Evolutionary conservation across 1,139 yeast species (phyloP).

Genomic region (Casaregolazyma lundiana): DNA sequence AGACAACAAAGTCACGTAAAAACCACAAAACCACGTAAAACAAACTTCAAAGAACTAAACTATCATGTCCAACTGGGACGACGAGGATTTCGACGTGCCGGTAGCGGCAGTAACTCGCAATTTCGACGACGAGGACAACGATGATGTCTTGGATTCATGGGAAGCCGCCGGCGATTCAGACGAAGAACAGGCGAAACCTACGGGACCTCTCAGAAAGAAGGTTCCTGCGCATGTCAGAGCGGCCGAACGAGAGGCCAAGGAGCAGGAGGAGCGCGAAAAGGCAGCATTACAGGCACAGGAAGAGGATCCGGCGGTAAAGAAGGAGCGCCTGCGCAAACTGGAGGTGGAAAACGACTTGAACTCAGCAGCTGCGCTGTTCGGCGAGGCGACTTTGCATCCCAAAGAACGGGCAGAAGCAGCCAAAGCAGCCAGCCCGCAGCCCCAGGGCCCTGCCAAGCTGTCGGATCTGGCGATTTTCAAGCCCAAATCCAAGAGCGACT

Average conservation of each 20-base stretch:
- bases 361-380: constrained; percentile 89
- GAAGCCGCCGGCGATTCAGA: constrained; percentile 46
- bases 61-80: constrained; percentile 33
- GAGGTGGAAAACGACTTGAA: constrained; percentile 82
- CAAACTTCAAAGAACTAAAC: too few species aligned
- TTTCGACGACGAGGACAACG: constrained; percentile 85
- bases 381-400: constrained; percentile 58
- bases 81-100: constrained; percentile 84
- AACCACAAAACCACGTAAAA: too few species aligned
- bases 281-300: constrained; percentile 36
- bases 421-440: constrained; percentile 48
- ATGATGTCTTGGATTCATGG: constrained; percentile 79
- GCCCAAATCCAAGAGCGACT: constrained; percentile 77
- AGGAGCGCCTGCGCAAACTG: constrained; percentile 69
- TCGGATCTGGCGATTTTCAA: constrained; percentile 50
- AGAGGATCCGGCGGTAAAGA: constrained; percentile 48
- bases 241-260: constrained; percentile 37
- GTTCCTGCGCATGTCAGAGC: constrained; percentile 33
- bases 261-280: constrained; percentile 35
- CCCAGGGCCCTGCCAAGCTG: constrained; percentile 46
- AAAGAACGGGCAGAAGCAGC: constrained; percentile 40
- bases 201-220: constrained; percentile 35
- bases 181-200: constrained; percentile 36
- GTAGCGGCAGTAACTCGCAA: constrained; percentile 61
- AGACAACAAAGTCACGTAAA: too few species aligned